Base-by-base conservation (phyloP, 2,329 filamentous ascomycete species). In the Leptographium radiaticola region DNA sequence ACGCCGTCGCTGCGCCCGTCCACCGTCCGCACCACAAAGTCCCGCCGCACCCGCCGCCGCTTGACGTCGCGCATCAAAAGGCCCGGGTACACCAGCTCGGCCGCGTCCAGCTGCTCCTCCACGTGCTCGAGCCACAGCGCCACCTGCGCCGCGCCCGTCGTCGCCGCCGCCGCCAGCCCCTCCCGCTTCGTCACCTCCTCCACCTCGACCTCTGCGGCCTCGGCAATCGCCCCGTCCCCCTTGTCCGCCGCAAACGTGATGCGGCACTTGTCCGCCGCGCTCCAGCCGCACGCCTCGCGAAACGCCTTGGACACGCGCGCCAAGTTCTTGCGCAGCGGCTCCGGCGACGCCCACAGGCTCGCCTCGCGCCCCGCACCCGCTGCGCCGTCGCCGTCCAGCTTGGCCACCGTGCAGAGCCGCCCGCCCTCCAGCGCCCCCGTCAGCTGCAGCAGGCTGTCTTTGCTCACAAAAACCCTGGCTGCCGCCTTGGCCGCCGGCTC, bases 261-360 rank as follows among this genome's bases (percentile, higher is more conserved):
- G 38, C 68, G 68, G 38, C 77, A 70, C 51, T 81, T 77, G 49
- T 89, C 86, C 16, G 81, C 82, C 5, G 93, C 72, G 57, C 84
- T 84, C 60, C 95, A 77, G 1, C 80, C 80, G 59, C 86, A 86
- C 8, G 80, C 77, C 39, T 86, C 83, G 58, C 87, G 84, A 53
- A 94, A 80, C 7, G 80, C 74, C 58, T 87, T 83, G 25, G 87
- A 83, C 71, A 87, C 80, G 72, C 90, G 56, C 42, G 61, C 65
- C 13, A 64, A 56, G 18, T 58, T 62, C 59, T 62, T 62, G 50
- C 63, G 64, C 18, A 60, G 53, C 6, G 51, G 42, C n/a, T 59
- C 54, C 0, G 54, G 56, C 1, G 56, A 43, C 1, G 39, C 50
- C 42, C 51, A 59, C 11, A 62, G 53, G 2, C 43, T 20, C 7